These are phyloP conservation scores for Zygotorulaspora sp. DNA, from an alignment of 805 yeast genomes.

Conservation along the genomic window DNA sequence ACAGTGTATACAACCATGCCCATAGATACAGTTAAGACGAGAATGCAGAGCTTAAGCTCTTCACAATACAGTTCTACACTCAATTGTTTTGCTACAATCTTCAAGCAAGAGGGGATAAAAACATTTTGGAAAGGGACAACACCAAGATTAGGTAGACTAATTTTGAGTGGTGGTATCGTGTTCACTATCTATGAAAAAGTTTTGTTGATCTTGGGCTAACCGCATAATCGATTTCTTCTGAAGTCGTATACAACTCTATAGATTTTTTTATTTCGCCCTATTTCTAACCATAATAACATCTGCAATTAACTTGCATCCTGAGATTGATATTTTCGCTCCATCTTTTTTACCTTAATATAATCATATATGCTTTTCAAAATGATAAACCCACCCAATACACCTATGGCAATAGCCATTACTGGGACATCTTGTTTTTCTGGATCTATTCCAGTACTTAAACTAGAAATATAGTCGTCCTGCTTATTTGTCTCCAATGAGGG, in stretches of 20 bases:
- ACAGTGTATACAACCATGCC: conserved; percentile 96
- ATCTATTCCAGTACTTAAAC: conserved; percentile 30
- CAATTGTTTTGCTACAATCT: conserved; percentile 76
- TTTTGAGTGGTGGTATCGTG: conserved; percentile 94
- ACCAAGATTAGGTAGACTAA: conserved; percentile 87
- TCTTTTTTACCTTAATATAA: conserved; percentile 68
- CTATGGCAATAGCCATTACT: conserved; percentile 55
- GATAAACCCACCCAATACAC: conserved; percentile 64
- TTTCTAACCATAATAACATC: background rate
- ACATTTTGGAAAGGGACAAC: conserved; percentile 99
- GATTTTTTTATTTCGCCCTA: background rate
- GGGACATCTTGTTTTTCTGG: conserved; percentile 40
- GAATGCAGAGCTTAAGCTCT: conserved; percentile 93
- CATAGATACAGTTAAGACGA: conserved; percentile 88
- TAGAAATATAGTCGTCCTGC: conserved; percentile 31
- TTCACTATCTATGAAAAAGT: conserved; percentile 94
- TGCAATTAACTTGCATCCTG: conserved; percentile 25
- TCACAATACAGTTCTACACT: conserved; percentile 66
- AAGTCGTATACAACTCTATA: background rate
- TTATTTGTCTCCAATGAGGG: conserved; percentile 22
- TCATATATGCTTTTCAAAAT: conserved; percentile 64
- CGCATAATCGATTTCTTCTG: background rate
- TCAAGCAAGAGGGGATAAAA: conserved; percentile 79
- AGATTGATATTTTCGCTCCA: conserved; percentile 47
- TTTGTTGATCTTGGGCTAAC: conserved; percentile 41